Base-by-base conservation (phyloP, 108 stramenopile genomes). In the Mayamaea pseudoterrestris region DNA sequence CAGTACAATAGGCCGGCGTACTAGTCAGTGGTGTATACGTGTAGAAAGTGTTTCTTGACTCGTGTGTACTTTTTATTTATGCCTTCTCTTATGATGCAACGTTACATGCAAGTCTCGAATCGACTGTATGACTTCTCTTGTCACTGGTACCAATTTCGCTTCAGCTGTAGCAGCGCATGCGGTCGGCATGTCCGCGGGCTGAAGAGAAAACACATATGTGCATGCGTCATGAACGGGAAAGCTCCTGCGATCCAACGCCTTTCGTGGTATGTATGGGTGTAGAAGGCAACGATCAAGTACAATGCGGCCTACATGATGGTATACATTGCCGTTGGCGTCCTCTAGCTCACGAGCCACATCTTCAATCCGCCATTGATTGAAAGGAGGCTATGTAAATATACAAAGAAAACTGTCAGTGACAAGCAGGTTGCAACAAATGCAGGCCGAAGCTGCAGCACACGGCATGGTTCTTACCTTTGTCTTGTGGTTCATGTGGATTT, bases 201-300 rank as follows among this genome's bases (percentile, higher is more conserved):
- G 5, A 36, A 66, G 49, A 5, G 65, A 62, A 53, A 93, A 94
- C 3, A 90, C 57, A 42, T 74, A 94, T 0, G 74, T 40, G 57
- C 86, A 83, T 18, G 93, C 93, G 66, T 94, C 93, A 41, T 87
- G 85, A 31, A 78, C 83, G 0, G 93, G 75, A 52, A 94, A 94
- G 40, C 71, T 71, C 53, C 87, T 87, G 35, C 59, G 62, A 64
- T 94, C 79, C 36, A 84, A 47, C 5, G 89, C 93, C 55, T 94
- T 94, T 16, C 89, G 67, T 7, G 85, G 85, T 36, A 63, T 60
- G 54, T 94, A 91, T 8, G 84, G 84, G 6, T 66, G 75, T 2
- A 83, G 44, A 14, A 74, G 28, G 44, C 44, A 68, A 32, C 73
- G 63, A 54, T 94, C 93, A 47, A 91, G 76, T 2, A 81, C 86